Evolutionary conservation across 768 basidiomycete species (phyloP).

Genomic region (Phaeotremella fagi): DNA sequence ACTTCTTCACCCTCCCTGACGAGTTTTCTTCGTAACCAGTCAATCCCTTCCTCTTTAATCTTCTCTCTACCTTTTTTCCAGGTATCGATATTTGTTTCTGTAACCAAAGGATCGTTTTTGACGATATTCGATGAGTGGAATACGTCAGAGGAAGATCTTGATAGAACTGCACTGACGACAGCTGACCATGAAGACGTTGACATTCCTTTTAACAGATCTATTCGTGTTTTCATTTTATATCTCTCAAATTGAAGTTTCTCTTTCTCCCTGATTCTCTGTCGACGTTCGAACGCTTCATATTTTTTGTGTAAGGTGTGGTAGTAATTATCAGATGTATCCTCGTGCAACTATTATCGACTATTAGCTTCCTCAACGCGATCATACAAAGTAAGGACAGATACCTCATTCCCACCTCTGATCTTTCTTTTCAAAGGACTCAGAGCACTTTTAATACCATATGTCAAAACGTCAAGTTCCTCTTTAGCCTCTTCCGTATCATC

Average conservation of each 20-base stretch:
- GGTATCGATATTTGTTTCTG: neutral
- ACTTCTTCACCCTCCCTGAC: slow-evolving; percentile 33
- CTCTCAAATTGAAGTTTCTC: slow-evolving; percentile 88
- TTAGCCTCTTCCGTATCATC: slow-evolving; percentile 28
- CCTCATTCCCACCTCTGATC: slow-evolving; percentile 58
- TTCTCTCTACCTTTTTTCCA: slow-evolving; percentile 26
- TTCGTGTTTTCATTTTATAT: slow-evolving; percentile 82
- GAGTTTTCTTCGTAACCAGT: slow-evolving; percentile 28
- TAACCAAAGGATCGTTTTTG: neutral
- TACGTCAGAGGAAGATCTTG: neutral
- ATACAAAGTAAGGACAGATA: slow-evolving; percentile 39
- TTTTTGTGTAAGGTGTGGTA: slow-evolving; percentile 80
- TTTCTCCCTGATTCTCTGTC: slow-evolving; percentile 77
- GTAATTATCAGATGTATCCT: slow-evolving; percentile 71
- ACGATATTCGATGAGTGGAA: neutral
- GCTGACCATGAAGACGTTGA: slow-evolving; percentile 24
- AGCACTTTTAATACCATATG: neutral
- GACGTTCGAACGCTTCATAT: slow-evolving; percentile 80
- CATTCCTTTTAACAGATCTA: slow-evolving; percentile 74
- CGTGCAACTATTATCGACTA: slow-evolving; percentile 50
- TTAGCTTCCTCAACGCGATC: neutral
- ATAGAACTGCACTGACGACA: slow-evolving; percentile 23
- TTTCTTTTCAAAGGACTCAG: neutral
- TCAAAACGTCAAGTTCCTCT: slow-evolving; percentile 20
- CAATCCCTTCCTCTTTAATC: slow-evolving; percentile 24